Conservation (phyloP, 495 filamentous ascomycete species). For the Talaromyces liani region DNA sequence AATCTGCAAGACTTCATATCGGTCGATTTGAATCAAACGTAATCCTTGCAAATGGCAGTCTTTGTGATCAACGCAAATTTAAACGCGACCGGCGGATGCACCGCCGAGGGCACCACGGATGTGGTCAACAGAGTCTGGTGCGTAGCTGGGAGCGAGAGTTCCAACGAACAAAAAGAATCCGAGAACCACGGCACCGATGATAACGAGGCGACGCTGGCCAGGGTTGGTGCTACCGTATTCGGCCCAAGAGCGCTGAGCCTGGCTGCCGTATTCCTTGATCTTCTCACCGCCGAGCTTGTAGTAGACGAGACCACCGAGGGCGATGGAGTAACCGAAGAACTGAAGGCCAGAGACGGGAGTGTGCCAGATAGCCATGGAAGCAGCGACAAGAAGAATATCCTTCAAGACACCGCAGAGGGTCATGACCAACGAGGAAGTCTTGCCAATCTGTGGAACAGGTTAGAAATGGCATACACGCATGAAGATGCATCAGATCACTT, state of each 20-base stretch:
- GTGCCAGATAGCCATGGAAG: conserved; percentile 84
- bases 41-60: neutral
- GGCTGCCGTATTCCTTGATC: conserved; percentile 67
- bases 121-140: conserved; percentile 28
- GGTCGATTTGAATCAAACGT: neutral
- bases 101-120: conserved; percentile 39
- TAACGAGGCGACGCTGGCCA: conserved; percentile 64
- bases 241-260: conserved; percentile 67
- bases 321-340: conserved; percentile 91
- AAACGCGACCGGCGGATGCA: conserved; percentile 20
- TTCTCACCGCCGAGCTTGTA: conserved; percentile 92
- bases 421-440: conserved; percentile 91
- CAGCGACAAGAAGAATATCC: conserved; percentile 88
- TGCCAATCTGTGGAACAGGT: conserved; percentile 67
- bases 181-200: conserved; percentile 54
- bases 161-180: conserved; percentile 64
- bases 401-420: conserved; percentile 97
- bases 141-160: conserved; percentile 45
- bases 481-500: conserved; percentile 29
- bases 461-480: conserved; percentile 11
- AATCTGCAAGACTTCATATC: neutral
- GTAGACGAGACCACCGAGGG: conserved; percentile 84
- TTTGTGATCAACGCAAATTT: neutral
- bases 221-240: conserved; percentile 76
- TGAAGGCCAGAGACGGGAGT: conserved; percentile 76